A percentile compares a stretch with the other conserved stretches of the same genome.
phyloP scores from a whole-genome alignment of 768 basidiomycete species.

The Termitomyces sp. region DNA sequence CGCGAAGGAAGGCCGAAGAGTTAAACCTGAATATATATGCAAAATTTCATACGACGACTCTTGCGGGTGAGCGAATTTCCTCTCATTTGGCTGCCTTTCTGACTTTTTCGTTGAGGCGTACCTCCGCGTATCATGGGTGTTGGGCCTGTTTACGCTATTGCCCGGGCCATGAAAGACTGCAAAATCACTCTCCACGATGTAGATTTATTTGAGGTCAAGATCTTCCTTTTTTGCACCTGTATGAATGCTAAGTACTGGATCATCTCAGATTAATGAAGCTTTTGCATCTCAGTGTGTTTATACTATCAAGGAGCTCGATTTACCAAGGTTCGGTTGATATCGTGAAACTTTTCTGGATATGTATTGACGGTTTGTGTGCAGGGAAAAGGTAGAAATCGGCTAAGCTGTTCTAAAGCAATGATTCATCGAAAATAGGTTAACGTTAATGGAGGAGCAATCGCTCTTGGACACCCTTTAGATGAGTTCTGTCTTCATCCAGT shows the following conservation, averaged over 20 bases:
- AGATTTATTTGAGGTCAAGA: constrained; percentile 69
- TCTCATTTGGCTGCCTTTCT: neutral
- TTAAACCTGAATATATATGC: constrained; percentile 70
- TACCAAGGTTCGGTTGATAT: constrained; percentile 48
- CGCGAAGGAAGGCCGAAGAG: constrained; percentile 68
- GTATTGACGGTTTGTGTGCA: constrained; percentile 10
- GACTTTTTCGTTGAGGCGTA: constrained; percentile 36
- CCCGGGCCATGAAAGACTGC: constrained; percentile 59
- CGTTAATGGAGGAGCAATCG: constrained; percentile 89
- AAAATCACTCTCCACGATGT: constrained; percentile 67
- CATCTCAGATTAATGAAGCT: constrained; percentile 77
- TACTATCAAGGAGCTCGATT: constrained; percentile 55
- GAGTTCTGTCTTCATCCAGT: constrained; percentile 28
- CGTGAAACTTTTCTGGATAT: neutral
- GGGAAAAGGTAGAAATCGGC: constrained; percentile 27
- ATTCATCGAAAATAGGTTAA: constrained; percentile 47
- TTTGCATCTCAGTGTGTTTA: constrained; percentile 85
- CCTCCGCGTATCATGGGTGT: constrained; percentile 86
- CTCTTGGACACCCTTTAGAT: constrained; percentile 81
- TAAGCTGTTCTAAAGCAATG: neutral
- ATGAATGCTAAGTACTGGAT: neutral
- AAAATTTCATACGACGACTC: constrained; percentile 69
- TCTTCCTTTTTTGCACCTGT: neutral
- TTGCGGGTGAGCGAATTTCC: constrained; percentile 41
- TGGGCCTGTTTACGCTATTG: constrained; percentile 82